phyloP scores from a whole-genome alignment of 257 asterid species.

The Salvia hispanica region DNA sequence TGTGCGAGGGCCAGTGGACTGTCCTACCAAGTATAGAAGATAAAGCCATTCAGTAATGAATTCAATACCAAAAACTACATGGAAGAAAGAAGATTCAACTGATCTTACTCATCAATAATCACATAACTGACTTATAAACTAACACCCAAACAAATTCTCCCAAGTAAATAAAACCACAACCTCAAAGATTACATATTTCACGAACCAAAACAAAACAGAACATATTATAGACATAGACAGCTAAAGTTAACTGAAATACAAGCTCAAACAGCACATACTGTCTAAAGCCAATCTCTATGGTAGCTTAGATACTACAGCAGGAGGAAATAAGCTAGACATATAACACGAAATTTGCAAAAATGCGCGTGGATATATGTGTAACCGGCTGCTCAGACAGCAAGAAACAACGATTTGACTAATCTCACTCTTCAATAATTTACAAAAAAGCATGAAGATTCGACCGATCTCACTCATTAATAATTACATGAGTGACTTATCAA shows the following conservation, averaged over 20 bases:
- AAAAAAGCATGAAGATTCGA: background rate
- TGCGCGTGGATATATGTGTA: too few relatives aligned
- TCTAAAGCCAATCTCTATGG: background rate
- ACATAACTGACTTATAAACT: background rate
- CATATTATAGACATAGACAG: background rate
- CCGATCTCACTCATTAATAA: constrained; percentile 2
- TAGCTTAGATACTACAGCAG: too few relatives aligned
- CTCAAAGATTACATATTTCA: background rate
- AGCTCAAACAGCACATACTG: background rate
- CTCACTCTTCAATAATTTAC: too few relatives aligned
- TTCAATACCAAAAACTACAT: background rate
- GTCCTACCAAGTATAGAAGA: constrained; percentile 46
- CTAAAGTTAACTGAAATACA: constrained; percentile 9
- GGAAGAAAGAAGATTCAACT: background rate
- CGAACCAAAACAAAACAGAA: constrained; percentile 3
- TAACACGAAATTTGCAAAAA: too few relatives aligned
- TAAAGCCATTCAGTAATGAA: constrained; percentile 16
- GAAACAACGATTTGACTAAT: too few relatives aligned
- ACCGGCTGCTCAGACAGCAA: background rate
- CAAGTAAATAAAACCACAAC: background rate
- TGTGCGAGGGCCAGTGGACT: constrained; percentile 98
- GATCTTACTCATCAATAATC: constrained; percentile 11
- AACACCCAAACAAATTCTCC: background rate
- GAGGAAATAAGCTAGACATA: background rate
- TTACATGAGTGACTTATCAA: background rate